These are phyloP conservation scores for Sporothrix dimorphospora DNA, from an alignment of 2,329 filamentous ascomycete species.

Conservation along the genomic window DNA sequence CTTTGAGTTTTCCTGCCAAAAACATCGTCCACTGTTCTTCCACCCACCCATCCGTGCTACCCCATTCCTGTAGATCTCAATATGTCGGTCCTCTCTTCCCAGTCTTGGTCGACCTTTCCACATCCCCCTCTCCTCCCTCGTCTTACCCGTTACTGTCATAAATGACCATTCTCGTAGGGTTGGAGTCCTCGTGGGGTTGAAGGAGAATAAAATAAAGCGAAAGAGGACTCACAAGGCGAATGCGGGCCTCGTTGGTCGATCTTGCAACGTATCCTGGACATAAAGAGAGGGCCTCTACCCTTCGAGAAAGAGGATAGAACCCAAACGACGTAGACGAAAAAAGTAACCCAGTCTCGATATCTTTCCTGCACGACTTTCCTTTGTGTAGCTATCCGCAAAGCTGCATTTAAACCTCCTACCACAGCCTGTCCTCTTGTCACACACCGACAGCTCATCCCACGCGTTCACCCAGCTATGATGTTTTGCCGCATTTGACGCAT, in stretches of 20 bases:
- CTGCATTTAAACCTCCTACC: too few relatives aligned
- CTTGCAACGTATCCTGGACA: background rate
- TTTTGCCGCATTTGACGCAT: background rate
- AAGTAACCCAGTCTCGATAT: background rate
- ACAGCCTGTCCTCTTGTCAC: too few relatives aligned
- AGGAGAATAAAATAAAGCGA: background rate
- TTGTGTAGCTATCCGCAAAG: too few relatives aligned
- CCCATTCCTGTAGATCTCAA: background rate
- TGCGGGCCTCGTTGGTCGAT: slow-evolving; percentile 9
- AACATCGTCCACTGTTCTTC: too few relatives aligned
- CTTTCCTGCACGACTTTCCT: too few relatives aligned
- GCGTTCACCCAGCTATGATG: background rate
- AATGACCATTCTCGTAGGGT: background rate
- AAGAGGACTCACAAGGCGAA: background rate
- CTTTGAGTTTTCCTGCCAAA: too few relatives aligned
- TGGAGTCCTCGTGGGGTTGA: background rate
- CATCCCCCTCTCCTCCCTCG: too few relatives aligned
- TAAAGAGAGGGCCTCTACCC: background rate
- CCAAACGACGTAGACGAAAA: too few relatives aligned
- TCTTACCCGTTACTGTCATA: background rate
- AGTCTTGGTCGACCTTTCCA: background rate
- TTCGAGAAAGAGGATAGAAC: too few relatives aligned
- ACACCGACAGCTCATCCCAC: background rate
- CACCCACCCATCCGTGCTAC: too few relatives aligned
- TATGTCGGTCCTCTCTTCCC: background rate